Evolutionary conservation across 192 early-diverging fungal species (phyloP).

Genomic region (Mortierella antarctica): DNA sequence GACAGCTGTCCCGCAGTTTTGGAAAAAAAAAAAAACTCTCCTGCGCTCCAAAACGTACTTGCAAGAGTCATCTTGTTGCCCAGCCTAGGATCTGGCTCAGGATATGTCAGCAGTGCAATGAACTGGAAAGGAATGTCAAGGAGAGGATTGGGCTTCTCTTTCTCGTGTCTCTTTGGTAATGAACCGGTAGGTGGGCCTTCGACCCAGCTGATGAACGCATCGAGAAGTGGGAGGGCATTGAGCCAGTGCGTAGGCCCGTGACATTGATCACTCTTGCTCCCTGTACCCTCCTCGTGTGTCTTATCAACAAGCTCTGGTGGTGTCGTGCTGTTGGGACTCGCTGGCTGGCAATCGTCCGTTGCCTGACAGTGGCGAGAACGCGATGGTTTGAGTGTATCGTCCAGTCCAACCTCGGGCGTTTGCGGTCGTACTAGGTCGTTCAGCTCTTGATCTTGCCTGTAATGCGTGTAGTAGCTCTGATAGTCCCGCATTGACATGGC

Average conservation of each 20-base stretch:
- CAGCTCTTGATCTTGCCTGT: not conserved
- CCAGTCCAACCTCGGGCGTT: not conserved
- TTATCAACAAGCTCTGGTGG: not conserved
- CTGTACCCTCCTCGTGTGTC: not conserved
- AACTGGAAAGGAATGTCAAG: slow-evolving; percentile 61
- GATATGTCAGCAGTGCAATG: slow-evolving; percentile 61
- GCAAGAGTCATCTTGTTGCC: slow-evolving; percentile 47
- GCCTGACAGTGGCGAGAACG: no score
- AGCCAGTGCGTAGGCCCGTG: slow-evolving; percentile 18
- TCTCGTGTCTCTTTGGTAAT: not conserved
- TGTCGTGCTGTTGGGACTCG: no score
- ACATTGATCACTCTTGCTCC: not conserved
- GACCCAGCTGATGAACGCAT: slow-evolving; percentile 45
- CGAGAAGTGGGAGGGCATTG: slow-evolving; percentile 10
- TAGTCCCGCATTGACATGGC: slow-evolving; percentile 8
- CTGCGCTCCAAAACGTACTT: slow-evolving; percentile 28
- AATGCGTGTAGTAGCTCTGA: no score
- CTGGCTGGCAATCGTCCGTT: no score
- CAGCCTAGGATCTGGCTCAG: slow-evolving; percentile 52
- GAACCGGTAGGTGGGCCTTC: slow-evolving; percentile 31
- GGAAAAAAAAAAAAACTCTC: not conserved
- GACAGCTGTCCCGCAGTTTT: not conserved
- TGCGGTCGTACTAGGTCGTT: not conserved
- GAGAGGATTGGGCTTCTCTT: slow-evolving; percentile 45
- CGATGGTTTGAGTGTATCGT: no score